Evolutionary conservation across 2,329 filamentous ascomycete genomes (phyloP), one percentile per base, ranked within the genome.

Genomic region (Pseudocercospora pini-densiflorae): DNA sequence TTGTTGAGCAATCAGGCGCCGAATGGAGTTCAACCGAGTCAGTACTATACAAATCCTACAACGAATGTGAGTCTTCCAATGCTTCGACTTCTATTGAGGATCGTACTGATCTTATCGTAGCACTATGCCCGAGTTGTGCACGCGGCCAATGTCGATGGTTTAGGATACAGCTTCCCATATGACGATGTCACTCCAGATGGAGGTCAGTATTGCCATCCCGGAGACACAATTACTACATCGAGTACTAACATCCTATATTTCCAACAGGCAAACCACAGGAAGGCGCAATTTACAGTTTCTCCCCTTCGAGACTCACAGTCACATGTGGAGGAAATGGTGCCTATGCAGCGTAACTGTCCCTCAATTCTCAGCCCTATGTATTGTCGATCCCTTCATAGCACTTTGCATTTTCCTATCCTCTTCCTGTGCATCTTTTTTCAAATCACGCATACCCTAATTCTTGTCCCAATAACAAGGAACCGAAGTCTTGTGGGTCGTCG

Each of bases 151-250:
- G 73, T 83, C 4, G 87, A 90, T 74, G 84, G 84, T 0, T 79
- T 81, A 53, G 89, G 89, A 0, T 91, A 91, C 73, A 85, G 87
- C 0, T 91, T 90, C 73, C 83, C 89, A 0, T 91, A 90, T 70
- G 89, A 91, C 72, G 89, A 91, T 74, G 89, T 91, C 19, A 86
- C 87, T 62, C 84, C 87, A 0, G 80, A 82, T 66, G 86, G 83
- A 19, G 81, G 83, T 29, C 79, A 82, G 68, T 61, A 58, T 12
- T 54, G 8, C 21, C 21, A 14, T n/a, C 3, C 21, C 29, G 16
- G 2, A 58, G 2, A 23, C 55, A 58, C 19, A 24, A 58, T 58
- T 43, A 40, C 12, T 10, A 40, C 6, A 23, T 12, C 10, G 6
- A 16, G n/a, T 12, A 45, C 67, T 69, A 49, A 70, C 23, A 14